Percentiles rank a stretch among this genome's conserved stretches.
Evolutionary conservation across 2,329 filamentous ascomycete species (phyloP).

Genomic region (Fusarium sp.): DNA sequence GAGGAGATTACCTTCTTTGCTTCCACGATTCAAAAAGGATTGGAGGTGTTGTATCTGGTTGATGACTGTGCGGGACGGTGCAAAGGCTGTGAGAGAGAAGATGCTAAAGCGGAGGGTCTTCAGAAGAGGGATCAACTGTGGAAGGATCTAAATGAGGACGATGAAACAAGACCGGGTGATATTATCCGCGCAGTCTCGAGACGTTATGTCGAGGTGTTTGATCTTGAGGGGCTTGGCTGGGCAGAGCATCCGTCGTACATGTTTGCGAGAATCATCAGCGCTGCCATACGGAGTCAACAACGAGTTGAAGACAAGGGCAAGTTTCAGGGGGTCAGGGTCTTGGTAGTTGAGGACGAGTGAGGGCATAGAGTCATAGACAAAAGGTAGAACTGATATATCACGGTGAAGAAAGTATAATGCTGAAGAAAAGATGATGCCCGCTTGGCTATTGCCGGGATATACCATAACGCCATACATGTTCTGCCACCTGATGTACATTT

Average conservation of each 20-base stretch:
- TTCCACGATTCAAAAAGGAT: conserved; percentile 43
- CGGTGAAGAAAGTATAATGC: conserved; percentile 29
- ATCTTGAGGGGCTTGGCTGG: conserved; percentile 49
- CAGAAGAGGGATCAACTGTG: conserved; percentile 37
- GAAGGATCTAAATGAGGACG: conserved; percentile 29
- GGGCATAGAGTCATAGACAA: not conserved
- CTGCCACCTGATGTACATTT: conserved; percentile 41
- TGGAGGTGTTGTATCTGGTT: conserved; percentile 49
- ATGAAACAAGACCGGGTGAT: conserved; percentile 36
- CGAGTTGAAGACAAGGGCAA: conserved; percentile 18
- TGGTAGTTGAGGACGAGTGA: conserved; percentile 43
- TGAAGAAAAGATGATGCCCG: conserved; percentile 42
- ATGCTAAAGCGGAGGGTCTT: conserved; percentile 22
- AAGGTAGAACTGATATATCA: conserved; percentile 17
- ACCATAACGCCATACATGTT: conserved; percentile 47
- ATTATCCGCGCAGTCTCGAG: conserved; percentile 46
- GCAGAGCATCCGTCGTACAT: conserved; percentile 44
- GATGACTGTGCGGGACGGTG: conserved; percentile 45
- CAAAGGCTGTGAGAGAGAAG: conserved; percentile 27
- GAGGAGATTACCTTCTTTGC: conserved; percentile 47
- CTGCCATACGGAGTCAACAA: conserved; percentile 48
- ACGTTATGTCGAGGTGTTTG: conserved; percentile 48
- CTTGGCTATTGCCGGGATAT: conserved; percentile 48
- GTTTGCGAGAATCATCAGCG: conserved; percentile 46
- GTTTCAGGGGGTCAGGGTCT: conserved; percentile 43